Conservation (phyloP, 371 early-diverging fungal species). For the Actinomucor elegans region DNA sequence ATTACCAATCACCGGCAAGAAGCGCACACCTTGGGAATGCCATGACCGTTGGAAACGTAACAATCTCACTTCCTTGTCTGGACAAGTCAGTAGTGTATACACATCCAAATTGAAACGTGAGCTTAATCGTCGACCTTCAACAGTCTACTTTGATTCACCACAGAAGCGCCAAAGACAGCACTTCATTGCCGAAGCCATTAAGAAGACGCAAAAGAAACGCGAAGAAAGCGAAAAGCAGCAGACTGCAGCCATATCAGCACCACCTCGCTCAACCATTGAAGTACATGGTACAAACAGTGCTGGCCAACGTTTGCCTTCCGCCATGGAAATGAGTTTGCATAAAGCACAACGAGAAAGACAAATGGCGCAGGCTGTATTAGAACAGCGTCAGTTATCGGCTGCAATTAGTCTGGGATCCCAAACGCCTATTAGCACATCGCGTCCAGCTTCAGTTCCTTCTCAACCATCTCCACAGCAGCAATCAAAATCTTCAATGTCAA, state of each 20-base stretch:
- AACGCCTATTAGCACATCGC: constrained; percentile 2
- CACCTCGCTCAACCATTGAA: constrained; percentile 50
- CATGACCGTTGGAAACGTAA: constrained; percentile 56
- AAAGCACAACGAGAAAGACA: constrained; percentile 80
- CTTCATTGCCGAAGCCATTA: constrained; percentile 46
- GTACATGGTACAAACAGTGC: constrained; percentile 43
- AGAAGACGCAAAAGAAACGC: constrained; percentile 46
- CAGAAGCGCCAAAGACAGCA: constrained; percentile 36
- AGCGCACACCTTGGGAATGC: constrained; percentile 72
- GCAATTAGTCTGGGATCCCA: constrained; percentile 25
- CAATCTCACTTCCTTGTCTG: constrained; percentile 39
- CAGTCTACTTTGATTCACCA: constrained; percentile 15
- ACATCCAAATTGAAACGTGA: constrained; percentile 11
- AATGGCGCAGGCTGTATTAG: constrained; percentile 64
- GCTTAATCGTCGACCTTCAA: constrained; percentile 31
- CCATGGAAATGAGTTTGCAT: constrained; percentile 70
- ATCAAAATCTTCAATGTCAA: constrained; percentile 1
- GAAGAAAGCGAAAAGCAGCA: constrained; percentile 39
- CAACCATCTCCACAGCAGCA: constrained; percentile 4
- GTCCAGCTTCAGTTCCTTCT: not conserved
- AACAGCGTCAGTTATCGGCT: constrained; percentile 67
- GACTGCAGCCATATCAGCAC: constrained; percentile 9
- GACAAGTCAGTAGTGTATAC: constrained; percentile 39
- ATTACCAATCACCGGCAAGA: constrained; percentile 51
- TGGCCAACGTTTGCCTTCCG: constrained; percentile 60